Conservation (phyloP, 257 asterid species). For the Solanum appendiculatum region DNA sequence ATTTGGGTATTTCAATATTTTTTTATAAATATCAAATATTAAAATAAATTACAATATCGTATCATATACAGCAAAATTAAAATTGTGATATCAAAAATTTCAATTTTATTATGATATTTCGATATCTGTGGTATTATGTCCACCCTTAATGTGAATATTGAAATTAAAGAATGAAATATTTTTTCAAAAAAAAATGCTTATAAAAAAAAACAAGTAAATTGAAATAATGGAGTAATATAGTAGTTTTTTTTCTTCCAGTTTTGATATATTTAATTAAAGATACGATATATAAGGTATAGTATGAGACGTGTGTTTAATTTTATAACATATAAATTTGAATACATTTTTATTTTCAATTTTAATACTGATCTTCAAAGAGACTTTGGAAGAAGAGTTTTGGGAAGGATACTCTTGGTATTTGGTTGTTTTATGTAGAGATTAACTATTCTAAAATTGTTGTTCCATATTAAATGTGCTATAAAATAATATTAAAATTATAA, state of each 20-base stretch:
- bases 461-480: neutral
- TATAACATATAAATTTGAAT: neutral
- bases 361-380: neutral
- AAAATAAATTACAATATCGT: no score
- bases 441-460: neutral
- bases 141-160: neutral
- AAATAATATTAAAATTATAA: neutral
- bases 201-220: no score
- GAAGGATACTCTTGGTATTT: neutral
- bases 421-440: neutral
- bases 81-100: no score
- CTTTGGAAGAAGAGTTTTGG: neutral
- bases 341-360: neutral
- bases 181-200: neutral
- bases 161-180: no score
- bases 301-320: neutral
- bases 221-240: neutral
- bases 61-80: no score
- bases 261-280: neutral
- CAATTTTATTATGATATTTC: no score
- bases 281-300: neutral
- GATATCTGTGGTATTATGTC: neutral
- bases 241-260: neutral
- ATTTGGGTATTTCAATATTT: no score
- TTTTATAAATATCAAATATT: no score